These are phyloP conservation scores for Solanum hybrid DNA, from an alignment of 305 asterid genomes.

Conservation along the genomic window DNA sequence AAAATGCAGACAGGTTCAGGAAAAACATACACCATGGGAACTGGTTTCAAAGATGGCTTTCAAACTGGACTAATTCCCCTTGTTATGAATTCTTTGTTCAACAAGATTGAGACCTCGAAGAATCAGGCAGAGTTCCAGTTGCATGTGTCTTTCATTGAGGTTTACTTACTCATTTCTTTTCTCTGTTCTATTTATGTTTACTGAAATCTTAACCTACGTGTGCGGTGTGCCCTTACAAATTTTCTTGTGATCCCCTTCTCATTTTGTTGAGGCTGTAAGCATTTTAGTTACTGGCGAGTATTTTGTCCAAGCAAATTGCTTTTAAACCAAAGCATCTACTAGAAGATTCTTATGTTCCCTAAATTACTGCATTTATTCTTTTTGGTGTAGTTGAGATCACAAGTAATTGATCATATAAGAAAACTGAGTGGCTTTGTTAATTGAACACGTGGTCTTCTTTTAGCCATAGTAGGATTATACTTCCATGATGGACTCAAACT, in stretches of 20 bases:
- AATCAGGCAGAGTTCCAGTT: slow-evolving; percentile 88
- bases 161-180: slow-evolving; percentile 12
- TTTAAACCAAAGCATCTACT: background rate
- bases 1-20: slow-evolving; percentile 95
- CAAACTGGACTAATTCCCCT: slow-evolving; percentile 84
- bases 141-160: slow-evolving; percentile 97
- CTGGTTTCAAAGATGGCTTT: slow-evolving; percentile 75
- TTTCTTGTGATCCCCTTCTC: background rate
- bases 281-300: background rate
- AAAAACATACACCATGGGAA: slow-evolving; percentile 96
- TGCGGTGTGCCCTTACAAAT: background rate
- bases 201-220: background rate
- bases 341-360: background rate
- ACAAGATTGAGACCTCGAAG: slow-evolving; percentile 72
- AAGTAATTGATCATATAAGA: background rate
- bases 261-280: background rate
- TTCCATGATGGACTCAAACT: background rate
- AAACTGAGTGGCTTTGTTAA: background rate
- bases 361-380: background rate
- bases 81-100: slow-evolving; percentile 82
- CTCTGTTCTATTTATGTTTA: background rate
- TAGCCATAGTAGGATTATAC: background rate
- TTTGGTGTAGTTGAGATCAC: background rate
- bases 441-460: background rate
- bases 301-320: background rate